Percentiles rank a stretch among this genome's conserved stretches.
Evolutionary conservation across 2,329 filamentous ascomycete species (phyloP).

Genomic region (Cladophialophora chaetospira): DNA sequence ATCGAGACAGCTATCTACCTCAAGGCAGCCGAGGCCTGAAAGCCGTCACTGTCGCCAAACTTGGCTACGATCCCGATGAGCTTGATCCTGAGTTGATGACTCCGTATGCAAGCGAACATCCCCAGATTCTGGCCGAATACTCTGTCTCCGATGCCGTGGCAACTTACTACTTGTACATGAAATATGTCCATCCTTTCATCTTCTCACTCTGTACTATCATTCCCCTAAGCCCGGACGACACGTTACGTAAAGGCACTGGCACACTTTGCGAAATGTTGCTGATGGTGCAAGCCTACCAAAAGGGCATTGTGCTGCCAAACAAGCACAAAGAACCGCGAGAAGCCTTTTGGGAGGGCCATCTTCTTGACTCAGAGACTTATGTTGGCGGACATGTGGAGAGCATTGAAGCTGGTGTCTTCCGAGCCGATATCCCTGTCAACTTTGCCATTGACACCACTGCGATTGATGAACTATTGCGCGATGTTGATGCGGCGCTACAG

Average conservation of each 20-base stretch:
- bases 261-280: conserved; percentile 99
- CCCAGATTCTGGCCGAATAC: conserved; percentile 93
- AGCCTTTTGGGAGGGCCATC: conserved; percentile 93
- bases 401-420: conserved; percentile 97
- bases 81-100: conserved; percentile 98
- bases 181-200: conserved; percentile 99
- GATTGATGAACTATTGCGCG: conserved; percentile 81
- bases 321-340: conserved; percentile 92
- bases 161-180: conserved; percentile 99
- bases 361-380: conserved; percentile 96
- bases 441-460: conserved; percentile 88
- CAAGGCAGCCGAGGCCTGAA: conserved; percentile 97
- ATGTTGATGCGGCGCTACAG: conserved; percentile 83
- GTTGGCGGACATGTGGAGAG: conserved; percentile 98
- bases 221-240: conserved; percentile 88
- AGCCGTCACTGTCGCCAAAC: conserved; percentile 94
- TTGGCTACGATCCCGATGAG: conserved; percentile 97
- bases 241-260: conserved; percentile 90
- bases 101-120: conserved; percentile 79
- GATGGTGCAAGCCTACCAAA: conserved; percentile 96
- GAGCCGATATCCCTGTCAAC: conserved; percentile 91
- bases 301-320: conserved; percentile 90
- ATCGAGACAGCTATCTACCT: conserved; percentile 94
- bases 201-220: conserved; percentile 98
- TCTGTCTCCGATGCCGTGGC: conserved; percentile 98